Conservation (phyloP, 2,329 filamentous ascomycete genomes). For the Exophiala sp. region DNA sequence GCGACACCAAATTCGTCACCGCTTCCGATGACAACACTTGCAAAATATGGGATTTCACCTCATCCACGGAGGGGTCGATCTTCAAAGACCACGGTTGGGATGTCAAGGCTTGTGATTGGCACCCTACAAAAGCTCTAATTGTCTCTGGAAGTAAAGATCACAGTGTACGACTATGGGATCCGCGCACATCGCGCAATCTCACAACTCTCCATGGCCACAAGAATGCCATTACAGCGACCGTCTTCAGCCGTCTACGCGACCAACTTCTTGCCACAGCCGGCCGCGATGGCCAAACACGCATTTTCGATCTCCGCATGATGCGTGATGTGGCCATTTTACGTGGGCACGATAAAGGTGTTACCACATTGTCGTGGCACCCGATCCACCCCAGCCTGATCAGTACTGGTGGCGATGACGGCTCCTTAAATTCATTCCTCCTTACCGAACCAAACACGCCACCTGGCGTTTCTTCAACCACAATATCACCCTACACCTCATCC, state of each 20-base stretch:
- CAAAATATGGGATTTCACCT: constrained; percentile 95
- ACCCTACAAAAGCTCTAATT: constrained; percentile 87
- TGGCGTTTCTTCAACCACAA: constrained; percentile 58
- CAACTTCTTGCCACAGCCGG: constrained; percentile 87
- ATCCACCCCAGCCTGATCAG: constrained; percentile 84
- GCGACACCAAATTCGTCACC: constrained; percentile 92
- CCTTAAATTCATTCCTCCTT: constrained; percentile 89
- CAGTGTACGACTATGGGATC: constrained; percentile 96
- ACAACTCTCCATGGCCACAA: constrained; percentile 96
- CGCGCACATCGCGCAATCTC: constrained; percentile 81
- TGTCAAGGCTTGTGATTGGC: constrained; percentile 95
- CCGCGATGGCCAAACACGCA: constrained; percentile 83
- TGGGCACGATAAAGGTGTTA: constrained; percentile 94
- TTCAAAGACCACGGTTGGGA: constrained; percentile 97
- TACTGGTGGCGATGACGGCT: constrained; percentile 85
- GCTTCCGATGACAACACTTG: constrained; percentile 90
- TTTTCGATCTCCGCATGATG: constrained; percentile 98
- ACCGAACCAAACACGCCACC: constrained; percentile 86
- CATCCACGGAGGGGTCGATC: constrained; percentile 75
- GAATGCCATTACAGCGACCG: constrained; percentile 89
- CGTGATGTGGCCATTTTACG: constrained; percentile 90
- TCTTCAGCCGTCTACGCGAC: constrained; percentile 82
- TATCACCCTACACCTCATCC: constrained; percentile 79
- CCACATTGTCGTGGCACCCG: constrained; percentile 89
- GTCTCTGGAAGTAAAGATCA: constrained; percentile 98